Evolutionary conservation across 805 yeast genomes (phyloP), one percentile per base, ranked within the genome.

Genomic region (Kluyveromyces siamensis): DNA sequence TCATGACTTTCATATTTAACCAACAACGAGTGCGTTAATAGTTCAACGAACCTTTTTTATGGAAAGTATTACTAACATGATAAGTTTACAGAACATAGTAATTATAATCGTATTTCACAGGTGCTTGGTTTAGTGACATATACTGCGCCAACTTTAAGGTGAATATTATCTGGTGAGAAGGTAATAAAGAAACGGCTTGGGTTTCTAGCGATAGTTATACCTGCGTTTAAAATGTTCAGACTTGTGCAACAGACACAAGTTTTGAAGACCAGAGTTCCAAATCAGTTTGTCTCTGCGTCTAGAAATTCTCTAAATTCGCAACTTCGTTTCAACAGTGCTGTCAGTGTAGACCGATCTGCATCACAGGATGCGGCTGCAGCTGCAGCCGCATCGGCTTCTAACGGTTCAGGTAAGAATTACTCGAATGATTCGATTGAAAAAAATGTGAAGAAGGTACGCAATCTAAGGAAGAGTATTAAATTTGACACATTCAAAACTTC

Each of bases 301-400:
- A 66, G 70, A 55, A 66, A 65, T 54, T 65, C 71, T 2, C 55
- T 69, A 38, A 69, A 69, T 54, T 67, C 67, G 48, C 62, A 71
- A 13, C 61, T 68, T 50, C 59, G 71, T 55, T 65, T 68, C 52
- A 69, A 70, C 57, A 61, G 60, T 40, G 54, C 68, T 1, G 65
- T 63, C 21, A 59, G 68, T 7, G 50, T 66, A 42, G 71, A 69
- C 40, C 61, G 70, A 48, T 39, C 49, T 19, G 47, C 50, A 2
- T 44, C 48, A 19, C 52, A 47, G 27, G 52, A 50, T n/a, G 39
- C 49, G 2, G 35, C 45, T 17, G 48, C 50, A 19, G 46, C 46
- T 11, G 49, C 51, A n/a, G 37, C 50, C 8, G 30, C 27, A 6
- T 41, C 44, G 17, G 9, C 17, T 27, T 13, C 35, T 7, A 27